A percentile compares a stretch with the other conserved stretches of the same genome.
These are phyloP conservation scores for Phoenix dactylifera DNA, from an alignment of 176 grass and related monocot genomes.

Conservation along the genomic window DNA sequence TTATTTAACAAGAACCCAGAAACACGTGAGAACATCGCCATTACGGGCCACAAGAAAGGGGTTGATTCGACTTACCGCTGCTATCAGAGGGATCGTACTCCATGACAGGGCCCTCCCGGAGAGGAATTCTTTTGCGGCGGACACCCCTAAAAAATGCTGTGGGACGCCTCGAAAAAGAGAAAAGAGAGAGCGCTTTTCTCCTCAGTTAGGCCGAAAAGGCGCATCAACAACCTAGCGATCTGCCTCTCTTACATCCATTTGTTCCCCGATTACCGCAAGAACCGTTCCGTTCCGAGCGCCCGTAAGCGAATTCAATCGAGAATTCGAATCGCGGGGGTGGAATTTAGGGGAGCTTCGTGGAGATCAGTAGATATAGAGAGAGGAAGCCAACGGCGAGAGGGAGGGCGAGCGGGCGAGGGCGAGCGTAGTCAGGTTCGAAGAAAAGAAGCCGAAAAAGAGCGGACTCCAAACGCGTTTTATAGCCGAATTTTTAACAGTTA, in stretches of 20 bases:
- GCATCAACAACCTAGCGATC: too few species aligned
- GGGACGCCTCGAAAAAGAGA: neutral
- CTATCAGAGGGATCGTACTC: conserved; percentile 1
- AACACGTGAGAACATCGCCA: neutral
- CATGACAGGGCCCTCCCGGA: neutral
- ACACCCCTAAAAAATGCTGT: neutral
- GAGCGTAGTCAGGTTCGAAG: neutral
- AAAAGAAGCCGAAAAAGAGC: neutral
- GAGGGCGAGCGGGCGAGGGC: neutral
- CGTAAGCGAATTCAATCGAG: neutral
- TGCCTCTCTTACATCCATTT: too few species aligned
- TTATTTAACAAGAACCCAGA: neutral
- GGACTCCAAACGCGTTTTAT: conserved; percentile 1
- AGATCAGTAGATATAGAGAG: neutral
- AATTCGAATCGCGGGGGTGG: neutral
- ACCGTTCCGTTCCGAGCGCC: neutral
- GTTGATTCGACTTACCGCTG: neutral
- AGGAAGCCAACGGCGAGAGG: neutral
- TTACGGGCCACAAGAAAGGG: neutral
- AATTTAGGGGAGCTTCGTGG: neutral
- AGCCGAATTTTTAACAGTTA: conserved; percentile 1
- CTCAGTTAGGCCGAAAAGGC: too few species aligned
- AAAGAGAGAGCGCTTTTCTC: neutral
- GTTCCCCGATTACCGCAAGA: too few species aligned
- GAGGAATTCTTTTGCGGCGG: neutral